Evolutionary conservation across 352 stramenopile genomes (phyloP).

Genomic region (Phytophthora hibernalis): DNA sequence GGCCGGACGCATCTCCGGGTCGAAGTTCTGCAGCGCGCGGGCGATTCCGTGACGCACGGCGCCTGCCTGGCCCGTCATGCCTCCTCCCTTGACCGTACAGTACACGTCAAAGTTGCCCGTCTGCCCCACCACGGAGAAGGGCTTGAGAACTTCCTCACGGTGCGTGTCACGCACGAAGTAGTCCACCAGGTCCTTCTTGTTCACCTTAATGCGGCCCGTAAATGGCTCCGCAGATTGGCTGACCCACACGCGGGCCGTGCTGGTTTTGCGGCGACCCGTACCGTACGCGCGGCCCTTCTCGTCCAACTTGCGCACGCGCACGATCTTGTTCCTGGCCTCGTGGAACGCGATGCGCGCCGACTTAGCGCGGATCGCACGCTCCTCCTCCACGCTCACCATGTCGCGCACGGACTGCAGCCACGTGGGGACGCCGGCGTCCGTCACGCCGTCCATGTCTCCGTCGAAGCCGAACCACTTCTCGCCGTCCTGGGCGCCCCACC

Average conservation of each 20-base stretch:
- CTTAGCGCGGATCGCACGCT: conserved; percentile 76
- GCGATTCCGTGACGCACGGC: conserved; percentile 94
- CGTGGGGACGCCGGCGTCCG: conserved; percentile 75
- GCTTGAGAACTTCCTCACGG: conserved; percentile 89
- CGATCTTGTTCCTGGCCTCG: conserved; percentile 78
- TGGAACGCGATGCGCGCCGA: conserved; percentile 67
- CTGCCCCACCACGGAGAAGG: conserved; percentile 74
- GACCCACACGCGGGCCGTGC: conserved; percentile 94
- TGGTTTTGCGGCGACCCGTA: conserved; percentile 95
- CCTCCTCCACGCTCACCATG: conserved; percentile 65
- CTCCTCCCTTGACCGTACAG: conserved; percentile 93
- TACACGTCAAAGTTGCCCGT: conserved; percentile 93
- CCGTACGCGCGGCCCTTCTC: conserved; percentile 87
- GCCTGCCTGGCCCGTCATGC: conserved; percentile 93
- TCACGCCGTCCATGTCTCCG: conserved; percentile 79
- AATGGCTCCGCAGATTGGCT: conserved; percentile 82
- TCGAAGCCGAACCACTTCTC: conserved; percentile 86
- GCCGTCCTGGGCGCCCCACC: conserved; percentile 67
- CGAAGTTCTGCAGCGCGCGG: conserved; percentile 94
- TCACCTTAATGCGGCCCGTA: conserved; percentile 91
- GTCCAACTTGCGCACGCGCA: conserved; percentile 76
- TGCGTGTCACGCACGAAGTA: conserved; percentile 93
- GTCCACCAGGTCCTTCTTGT: conserved; percentile 94
- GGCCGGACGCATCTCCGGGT: conserved; percentile 91
- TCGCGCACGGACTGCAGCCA: conserved; percentile 87